These are phyloP conservation scores for Calonectria pseudoreteaudii DNA, from an alignment of 2,329 filamentous ascomycete species.

Conservation along the genomic window DNA sequence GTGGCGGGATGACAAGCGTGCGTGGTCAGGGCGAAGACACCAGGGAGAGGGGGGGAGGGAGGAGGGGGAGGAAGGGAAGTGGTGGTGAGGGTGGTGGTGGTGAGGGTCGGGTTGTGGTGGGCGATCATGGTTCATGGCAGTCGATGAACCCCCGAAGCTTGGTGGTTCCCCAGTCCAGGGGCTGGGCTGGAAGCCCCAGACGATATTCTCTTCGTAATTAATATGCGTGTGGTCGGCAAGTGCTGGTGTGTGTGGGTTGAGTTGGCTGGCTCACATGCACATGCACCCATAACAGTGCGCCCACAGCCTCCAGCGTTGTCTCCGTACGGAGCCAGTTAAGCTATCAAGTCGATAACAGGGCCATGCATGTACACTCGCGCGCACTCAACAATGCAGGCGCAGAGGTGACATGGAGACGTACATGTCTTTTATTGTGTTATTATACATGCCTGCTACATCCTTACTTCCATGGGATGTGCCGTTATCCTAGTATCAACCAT, in stretches of 20 bases:
- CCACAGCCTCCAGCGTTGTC: constrained; percentile 3
- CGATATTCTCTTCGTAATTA: neutral
- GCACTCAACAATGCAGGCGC: constrained; percentile 12
- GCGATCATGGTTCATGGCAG: constrained; percentile 41
- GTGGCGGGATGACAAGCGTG: constrained; percentile 29
- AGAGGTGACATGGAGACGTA: constrained; percentile 16
- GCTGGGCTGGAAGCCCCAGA: constrained; percentile 25
- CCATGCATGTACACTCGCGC: constrained; percentile 15
- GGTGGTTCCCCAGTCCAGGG: constrained; percentile 20
- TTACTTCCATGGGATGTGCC: constrained; percentile 5
- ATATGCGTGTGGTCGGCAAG: neutral
- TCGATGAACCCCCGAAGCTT: constrained; percentile 39
- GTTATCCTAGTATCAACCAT: constrained; percentile 14
- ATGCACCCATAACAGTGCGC: constrained; percentile 8
- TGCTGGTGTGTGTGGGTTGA: neutral
- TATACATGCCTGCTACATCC: constrained; percentile 5
- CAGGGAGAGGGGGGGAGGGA: constrained; percentile 1
- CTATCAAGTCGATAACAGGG: constrained; percentile 12
- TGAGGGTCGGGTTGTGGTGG: constrained; percentile 27
- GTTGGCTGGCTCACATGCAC: constrained; percentile 2
- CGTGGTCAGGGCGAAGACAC: constrained; percentile 8
- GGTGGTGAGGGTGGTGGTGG: constrained; percentile 3
- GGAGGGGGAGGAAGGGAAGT: neutral
- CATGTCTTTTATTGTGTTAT: neutral
- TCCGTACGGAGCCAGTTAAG: constrained; percentile 1